These are phyloP conservation scores for Psilocybe tampanensis DNA, from an alignment of 768 basidiomycete species.

Conservation along the genomic window DNA sequence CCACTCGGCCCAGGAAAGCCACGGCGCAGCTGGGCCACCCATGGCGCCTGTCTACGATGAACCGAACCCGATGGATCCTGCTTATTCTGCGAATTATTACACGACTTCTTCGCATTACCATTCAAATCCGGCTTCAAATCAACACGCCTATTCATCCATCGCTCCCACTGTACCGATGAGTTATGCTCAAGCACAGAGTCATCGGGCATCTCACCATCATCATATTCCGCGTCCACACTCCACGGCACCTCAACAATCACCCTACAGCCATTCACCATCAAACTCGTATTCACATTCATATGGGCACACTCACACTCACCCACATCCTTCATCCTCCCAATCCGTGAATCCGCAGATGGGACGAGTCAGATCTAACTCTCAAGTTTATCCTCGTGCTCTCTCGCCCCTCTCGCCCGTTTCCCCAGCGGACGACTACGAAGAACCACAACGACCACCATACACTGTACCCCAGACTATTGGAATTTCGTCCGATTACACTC, in stretches of 20 bases:
- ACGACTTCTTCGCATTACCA: constrained; percentile 20
- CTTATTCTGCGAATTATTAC: constrained; percentile 27
- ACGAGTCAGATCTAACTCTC: constrained; percentile 47
- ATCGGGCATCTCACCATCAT: constrained; percentile 23
- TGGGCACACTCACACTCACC: no score
- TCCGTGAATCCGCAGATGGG: constrained; percentile 32
- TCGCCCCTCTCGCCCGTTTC: constrained; percentile 6
- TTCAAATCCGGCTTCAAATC: constrained; percentile 21
- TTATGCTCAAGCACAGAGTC: constrained; percentile 21
- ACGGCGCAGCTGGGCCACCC: constrained; percentile 22
- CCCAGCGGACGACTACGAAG: constrained; percentile 15
- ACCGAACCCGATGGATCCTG: constrained; percentile 16
- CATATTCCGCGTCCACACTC: constrained; percentile 33
- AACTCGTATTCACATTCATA: constrained; percentile 39
- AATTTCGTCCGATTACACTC: constrained; percentile 47
- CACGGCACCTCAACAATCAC: constrained; percentile 29
- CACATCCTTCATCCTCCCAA: constrained; percentile 34
- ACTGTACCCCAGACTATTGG: constrained; percentile 36
- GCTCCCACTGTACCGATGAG: constrained; percentile 17
- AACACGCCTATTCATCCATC: constrained; percentile 28
- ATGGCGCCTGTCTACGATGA: constrained; percentile 19
- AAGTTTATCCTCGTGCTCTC: constrained; percentile 27
- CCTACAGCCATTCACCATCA: constrained; percentile 34
- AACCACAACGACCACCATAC: constrained; percentile 30
- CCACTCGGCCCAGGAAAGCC: constrained; percentile 17